A percentile compares a stretch with the other conserved stretches of the same genome.
Conservation (phyloP, 1,284 basidiomycete species). For the Malassezia vespertilionis region DNA sequence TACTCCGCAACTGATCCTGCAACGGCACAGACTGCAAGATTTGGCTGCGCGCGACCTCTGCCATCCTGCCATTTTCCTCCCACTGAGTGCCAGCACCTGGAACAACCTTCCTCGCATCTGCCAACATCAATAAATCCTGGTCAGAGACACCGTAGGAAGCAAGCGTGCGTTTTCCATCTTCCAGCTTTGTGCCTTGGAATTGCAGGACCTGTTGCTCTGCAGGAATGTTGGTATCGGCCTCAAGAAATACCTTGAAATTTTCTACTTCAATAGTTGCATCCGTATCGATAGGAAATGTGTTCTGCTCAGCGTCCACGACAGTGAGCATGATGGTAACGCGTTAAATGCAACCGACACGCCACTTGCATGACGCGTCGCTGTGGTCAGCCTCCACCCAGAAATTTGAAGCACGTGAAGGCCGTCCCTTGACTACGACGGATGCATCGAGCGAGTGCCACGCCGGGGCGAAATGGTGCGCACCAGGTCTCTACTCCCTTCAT, state of each 20-base stretch:
- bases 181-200: conserved; percentile 20
- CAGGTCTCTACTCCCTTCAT: conserved; percentile 10
- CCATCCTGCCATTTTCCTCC: too few relatives aligned
- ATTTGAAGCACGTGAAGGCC: not conserved
- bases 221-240: conserved; percentile 30
- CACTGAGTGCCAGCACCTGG: not conserved
- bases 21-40: conserved; percentile 69
- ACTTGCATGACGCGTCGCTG: not conserved
- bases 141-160: conserved; percentile 27
- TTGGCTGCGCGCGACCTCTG: conserved; percentile 80
- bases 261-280: conserved; percentile 37
- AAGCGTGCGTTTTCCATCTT: conserved; percentile 25
- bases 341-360: not conserved
- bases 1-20: conserved; percentile 61
- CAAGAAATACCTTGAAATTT: conserved; percentile 37
- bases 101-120: conserved; percentile 7
- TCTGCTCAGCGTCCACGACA: conserved; percentile 31
- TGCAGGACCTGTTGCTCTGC: conserved; percentile 25
- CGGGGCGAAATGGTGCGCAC: not conserved
- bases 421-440: not conserved
- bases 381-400: conserved; percentile 3
- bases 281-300: conserved; percentile 34
- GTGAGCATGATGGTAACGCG: conserved; percentile 32
- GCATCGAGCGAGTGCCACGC: not conserved
- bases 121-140: conserved; percentile 32